A percentile compares a stretch with the other conserved stretches of the same genome.
Conservation (phyloP, 2,329 filamentous ascomycete species). For the Monilinia laxa region DNA sequence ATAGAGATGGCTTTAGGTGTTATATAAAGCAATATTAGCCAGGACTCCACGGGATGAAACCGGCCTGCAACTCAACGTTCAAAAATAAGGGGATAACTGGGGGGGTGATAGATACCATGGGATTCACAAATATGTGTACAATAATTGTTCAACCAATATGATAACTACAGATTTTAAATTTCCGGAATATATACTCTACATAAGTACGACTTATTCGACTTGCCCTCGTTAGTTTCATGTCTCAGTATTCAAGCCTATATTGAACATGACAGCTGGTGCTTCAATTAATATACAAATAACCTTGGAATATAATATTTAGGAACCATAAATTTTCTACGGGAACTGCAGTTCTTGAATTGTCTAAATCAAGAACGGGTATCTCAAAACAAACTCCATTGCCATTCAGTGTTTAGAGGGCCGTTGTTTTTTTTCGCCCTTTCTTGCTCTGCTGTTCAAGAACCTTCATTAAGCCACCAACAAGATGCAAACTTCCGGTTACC, state of each 20-base stretch:
- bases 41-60: background rate
- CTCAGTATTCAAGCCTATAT: background rate
- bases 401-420: background rate
- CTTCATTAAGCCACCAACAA: slow-evolving; percentile 76
- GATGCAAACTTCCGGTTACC: slow-evolving; percentile 80
- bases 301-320: background rate
- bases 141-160: slow-evolving; percentile 8
- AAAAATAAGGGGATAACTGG: background rate
- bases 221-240: background rate
- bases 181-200: background rate
- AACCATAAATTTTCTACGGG: background rate
- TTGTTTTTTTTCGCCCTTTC: slow-evolving; percentile 72
- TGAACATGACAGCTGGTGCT: background rate
- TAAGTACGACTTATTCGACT: background rate
- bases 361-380: background rate
- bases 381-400: slow-evolving; percentile 8
- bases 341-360: background rate
- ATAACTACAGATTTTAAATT: background rate
- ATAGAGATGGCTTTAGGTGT: background rate
- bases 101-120: background rate
- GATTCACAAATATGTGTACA: background rate
- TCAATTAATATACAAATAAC: background rate
- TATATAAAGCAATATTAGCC: background rate
- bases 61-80: background rate
- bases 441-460: slow-evolving; percentile 59